Base-by-base conservation (phyloP, 768 basidiomycete species). In the Tulasnella sp. region DNA sequence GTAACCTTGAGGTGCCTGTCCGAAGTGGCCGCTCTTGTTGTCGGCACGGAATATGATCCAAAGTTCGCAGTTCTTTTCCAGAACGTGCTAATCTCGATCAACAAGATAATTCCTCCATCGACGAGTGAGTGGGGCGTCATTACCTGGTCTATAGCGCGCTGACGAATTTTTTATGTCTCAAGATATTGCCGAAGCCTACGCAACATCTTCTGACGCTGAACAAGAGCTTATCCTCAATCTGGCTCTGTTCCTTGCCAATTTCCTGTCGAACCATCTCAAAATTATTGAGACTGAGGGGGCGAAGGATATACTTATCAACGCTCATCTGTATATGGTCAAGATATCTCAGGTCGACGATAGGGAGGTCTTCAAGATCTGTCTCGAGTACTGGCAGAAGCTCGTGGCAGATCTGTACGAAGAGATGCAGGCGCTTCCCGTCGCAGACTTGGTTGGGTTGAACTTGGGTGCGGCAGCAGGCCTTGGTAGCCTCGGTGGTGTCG, bases 31-130 rank as follows among this genome's bases (percentile, higher is more conserved):
- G 88, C 85, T 3, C 81, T 99, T 43, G 89, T 86, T 69, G 91
- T 98, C 54, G 91, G 91, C 17, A 85, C 93, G 13, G 95, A 97
- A 77, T 99, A 97, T 72, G 94, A 99, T 71, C 84, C 85, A 26
- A 98, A 99, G 79, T 99, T 97, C 71, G 91, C 93, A 63, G 91
- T 93, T 64, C 77, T 99, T 32, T 98, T 98, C 77, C 88, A 89
- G 54, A 93, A 94, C 83, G 94, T 96, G 70, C 95, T 97, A 93
- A 94, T 93, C 3, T 87, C 91, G 43, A 74, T 96, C 65, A 97
- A 98, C 73, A 85, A 89, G 60, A 97, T 97, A 92, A 85, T 97
- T 26, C 94, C 92, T 30, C 93, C 92, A 9, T 86, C 81, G 62
- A 97, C 95, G 48, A 92, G 73, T 73, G 43, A 51, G 58, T 29